Conservation (phyloP, 441 rosid species). For the Biscutella laevigata region DNA sequence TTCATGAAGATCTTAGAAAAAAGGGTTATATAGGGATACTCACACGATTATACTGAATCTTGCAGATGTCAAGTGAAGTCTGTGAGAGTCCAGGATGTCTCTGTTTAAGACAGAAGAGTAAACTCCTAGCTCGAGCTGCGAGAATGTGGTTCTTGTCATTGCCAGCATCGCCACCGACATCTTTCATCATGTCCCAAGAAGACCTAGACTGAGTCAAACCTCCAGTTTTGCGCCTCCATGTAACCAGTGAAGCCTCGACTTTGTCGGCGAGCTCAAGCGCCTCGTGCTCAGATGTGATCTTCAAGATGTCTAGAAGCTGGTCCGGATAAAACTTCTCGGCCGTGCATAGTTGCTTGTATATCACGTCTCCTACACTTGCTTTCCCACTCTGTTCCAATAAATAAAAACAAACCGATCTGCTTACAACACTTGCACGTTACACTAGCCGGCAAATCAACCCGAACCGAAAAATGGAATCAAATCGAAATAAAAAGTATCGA, state of each 20-base stretch:
- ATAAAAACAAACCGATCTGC: not conserved
- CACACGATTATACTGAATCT: conserved; percentile 57
- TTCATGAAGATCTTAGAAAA: not conserved
- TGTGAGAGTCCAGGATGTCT: conserved; percentile 63
- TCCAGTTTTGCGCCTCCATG: conserved; percentile 73
- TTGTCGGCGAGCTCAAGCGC: conserved; percentile 59
- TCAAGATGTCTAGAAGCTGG: conserved; percentile 45
- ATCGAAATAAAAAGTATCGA: too few relatives aligned
- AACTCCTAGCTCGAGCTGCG: conserved; percentile 55
- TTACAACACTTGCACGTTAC: not conserved
- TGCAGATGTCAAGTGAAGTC: conserved; percentile 60
- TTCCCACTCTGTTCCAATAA: conserved; percentile 38
- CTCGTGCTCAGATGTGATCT: conserved; percentile 50
- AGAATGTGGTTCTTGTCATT: conserved; percentile 48
- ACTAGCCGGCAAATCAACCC: too few relatives aligned
- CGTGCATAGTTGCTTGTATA: conserved; percentile 41
- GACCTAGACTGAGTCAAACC: conserved; percentile 40
- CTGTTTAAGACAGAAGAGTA: conserved; percentile 54
- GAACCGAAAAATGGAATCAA: too few relatives aligned
- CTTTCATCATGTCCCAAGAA: conserved; percentile 65
- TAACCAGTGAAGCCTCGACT: conserved; percentile 57
- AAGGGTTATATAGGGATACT: not conserved
- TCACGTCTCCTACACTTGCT: conserved; percentile 50
- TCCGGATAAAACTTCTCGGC: conserved; percentile 49
- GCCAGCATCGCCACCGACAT: conserved; percentile 40